A percentile compares a stretch with the other conserved stretches of the same genome.
phyloP scores from a whole-genome alignment of 116 monocot species.

The Phalaenopsis hybrid region DNA sequence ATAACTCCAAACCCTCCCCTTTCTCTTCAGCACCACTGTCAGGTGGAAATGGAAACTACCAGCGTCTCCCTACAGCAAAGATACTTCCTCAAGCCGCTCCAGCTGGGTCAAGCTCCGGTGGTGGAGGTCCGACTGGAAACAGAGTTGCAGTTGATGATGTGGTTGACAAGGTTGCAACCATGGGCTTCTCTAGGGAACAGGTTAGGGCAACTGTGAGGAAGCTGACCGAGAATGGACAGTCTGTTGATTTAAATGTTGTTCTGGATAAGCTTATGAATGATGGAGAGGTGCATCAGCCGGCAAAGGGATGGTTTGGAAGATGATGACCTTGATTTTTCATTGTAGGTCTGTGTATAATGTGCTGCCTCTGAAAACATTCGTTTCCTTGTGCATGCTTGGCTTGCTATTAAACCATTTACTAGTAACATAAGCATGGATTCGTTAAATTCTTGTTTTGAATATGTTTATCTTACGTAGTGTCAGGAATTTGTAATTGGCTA shows the following conservation, averaged over 20 bases:
- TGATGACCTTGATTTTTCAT: constrained; percentile 12
- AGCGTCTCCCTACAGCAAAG: constrained; percentile 70
- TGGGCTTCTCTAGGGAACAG: constrained; percentile 94
- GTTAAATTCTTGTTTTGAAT: background rate
- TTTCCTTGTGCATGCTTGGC: background rate
- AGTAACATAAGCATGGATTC: background rate
- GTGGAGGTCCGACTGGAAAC: constrained; percentile 30
- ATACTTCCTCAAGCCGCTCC: constrained; percentile 68
- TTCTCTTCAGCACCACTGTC: constrained; percentile 27
- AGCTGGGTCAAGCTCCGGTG: constrained; percentile 17
- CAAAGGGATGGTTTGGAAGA: constrained; percentile 53
- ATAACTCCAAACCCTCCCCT: constrained; percentile 48
- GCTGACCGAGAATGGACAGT: constrained; percentile 91
- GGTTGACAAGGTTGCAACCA: constrained; percentile 79
- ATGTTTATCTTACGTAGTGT: background rate
- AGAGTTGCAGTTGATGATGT: constrained; percentile 78
- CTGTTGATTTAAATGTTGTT: constrained; percentile 91
- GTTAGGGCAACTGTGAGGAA: constrained; percentile 78
- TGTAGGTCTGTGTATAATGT: constrained; percentile 1
- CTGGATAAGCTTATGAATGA: constrained; percentile 97
- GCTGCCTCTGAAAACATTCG: background rate
- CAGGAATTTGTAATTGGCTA: background rate
- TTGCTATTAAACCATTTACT: background rate
- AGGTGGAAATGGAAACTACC: constrained; percentile 35
- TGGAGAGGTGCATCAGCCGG: constrained; percentile 34